Conservation (phyloP, 2,329 filamentous ascomycete genomes). For the Pseudocercospora cruenta region DNA sequence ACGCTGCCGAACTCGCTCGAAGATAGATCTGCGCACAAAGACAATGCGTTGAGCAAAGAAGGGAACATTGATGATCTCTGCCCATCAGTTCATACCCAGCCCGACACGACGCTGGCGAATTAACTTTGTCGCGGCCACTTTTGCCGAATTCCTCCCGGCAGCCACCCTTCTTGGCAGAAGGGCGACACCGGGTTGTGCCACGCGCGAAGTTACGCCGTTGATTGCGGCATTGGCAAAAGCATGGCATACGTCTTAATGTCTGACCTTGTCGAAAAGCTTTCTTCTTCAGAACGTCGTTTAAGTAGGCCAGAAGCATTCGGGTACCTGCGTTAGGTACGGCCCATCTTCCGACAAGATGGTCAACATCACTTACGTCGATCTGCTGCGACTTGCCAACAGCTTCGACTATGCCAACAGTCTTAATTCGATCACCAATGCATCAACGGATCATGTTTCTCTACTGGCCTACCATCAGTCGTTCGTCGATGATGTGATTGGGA, state of each 20-base stretch:
- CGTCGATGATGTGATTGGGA: constrained; percentile 36
- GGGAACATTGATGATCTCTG: constrained; percentile 1
- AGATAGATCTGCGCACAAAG: not conserved
- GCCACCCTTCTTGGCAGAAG: constrained; percentile 13
- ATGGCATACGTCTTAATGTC: constrained; percentile 14
- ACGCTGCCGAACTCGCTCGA: not conserved
- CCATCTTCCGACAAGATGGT: constrained; percentile 31
- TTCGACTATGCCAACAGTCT: constrained; percentile 38
- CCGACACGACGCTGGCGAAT: not conserved
- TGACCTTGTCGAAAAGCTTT: not conserved
- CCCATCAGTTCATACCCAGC: not conserved
- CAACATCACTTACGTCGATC: constrained; percentile 40
- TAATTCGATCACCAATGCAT: constrained; percentile 34
- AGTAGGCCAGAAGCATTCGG: not conserved
- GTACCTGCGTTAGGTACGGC: not conserved
- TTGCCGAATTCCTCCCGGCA: not conserved
- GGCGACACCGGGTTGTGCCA: constrained; percentile 3
- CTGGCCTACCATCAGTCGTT: constrained; percentile 38
- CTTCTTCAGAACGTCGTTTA: not conserved
- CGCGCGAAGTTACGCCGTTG: constrained; percentile 15
- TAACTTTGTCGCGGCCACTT: not conserved
- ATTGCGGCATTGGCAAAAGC: constrained; percentile 20
- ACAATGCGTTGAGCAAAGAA: not conserved
- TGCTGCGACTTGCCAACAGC: constrained; percentile 38
- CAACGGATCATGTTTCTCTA: constrained; percentile 35